Percentiles rank a stretch among this genome's conserved stretches.
phyloP scores from a whole-genome alignment of 1,284 basidiomycete species.

The Cystobasidium pallidum region DNA sequence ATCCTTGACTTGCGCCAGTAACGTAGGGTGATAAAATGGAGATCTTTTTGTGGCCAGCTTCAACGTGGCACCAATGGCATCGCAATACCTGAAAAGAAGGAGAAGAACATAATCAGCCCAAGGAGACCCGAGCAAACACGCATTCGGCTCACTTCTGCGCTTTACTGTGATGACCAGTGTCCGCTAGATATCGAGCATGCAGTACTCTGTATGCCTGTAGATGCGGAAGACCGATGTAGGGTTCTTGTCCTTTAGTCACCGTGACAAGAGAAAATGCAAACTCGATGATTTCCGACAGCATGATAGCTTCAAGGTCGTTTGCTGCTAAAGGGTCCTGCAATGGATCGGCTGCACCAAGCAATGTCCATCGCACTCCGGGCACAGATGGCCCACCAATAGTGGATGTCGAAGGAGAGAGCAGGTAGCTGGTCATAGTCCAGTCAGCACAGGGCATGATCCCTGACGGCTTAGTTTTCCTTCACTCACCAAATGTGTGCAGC shows the following conservation, averaged over 20 bases:
- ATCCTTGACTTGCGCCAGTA: slow-evolving; percentile 77
- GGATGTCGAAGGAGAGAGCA: slow-evolving; percentile 83
- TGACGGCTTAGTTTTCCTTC: neutral
- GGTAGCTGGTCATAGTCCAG: slow-evolving; percentile 66
- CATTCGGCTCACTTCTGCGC: slow-evolving; percentile 53
- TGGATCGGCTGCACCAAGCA: slow-evolving; percentile 70
- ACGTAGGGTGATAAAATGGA: slow-evolving; percentile 68
- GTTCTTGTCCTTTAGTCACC: slow-evolving; percentile 79
- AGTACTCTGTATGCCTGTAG: slow-evolving; percentile 86
- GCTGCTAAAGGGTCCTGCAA: slow-evolving; percentile 63
- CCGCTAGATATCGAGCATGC: slow-evolving; percentile 73
- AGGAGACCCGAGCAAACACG: neutral
- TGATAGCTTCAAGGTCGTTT: slow-evolving; percentile 75
- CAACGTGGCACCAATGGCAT: slow-evolving; percentile 77
- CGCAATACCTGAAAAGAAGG: slow-evolving; percentile 88
- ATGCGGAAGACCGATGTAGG: slow-evolving; percentile 79
- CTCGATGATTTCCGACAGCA: slow-evolving; percentile 90
- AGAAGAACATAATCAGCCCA: neutral
- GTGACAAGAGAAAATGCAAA: slow-evolving; percentile 80
- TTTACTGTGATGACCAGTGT: slow-evolving; percentile 54
- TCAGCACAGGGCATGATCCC: slow-evolving; percentile 4
- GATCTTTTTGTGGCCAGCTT: slow-evolving; percentile 64
- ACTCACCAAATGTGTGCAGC: slow-evolving; percentile 88
- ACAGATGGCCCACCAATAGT: slow-evolving; percentile 63
- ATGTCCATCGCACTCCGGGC: slow-evolving; percentile 48